A percentile compares a stretch with the other conserved stretches of the same genome.
Conservation (phyloP, 2,329 filamentous ascomycete species). For the Pseudofabraea citricarpa region DNA sequence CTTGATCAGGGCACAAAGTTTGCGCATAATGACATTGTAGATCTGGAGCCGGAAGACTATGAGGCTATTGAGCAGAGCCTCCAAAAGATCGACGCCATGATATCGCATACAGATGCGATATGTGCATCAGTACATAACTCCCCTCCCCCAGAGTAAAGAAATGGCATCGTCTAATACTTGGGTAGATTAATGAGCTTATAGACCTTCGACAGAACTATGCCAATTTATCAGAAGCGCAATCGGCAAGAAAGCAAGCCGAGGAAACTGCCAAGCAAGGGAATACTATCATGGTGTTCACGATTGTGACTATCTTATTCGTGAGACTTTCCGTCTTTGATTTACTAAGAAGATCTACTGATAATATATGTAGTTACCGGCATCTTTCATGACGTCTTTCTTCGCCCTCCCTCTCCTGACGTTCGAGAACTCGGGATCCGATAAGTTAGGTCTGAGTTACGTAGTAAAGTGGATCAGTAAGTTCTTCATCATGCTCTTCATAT, state of each 20-base stretch:
- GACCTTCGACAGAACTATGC: conserved; percentile 20
- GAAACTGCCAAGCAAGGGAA: conserved; percentile 23
- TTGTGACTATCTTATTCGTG: conserved; percentile 28
- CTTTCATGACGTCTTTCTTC: neutral
- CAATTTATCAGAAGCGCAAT: conserved; percentile 24
- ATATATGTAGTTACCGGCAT: neutral
- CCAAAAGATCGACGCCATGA: neutral
- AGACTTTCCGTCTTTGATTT: neutral
- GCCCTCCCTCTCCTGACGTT: neutral
- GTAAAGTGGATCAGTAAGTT: neutral
- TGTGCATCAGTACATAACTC: neutral
- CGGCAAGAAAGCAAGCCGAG: conserved; percentile 21
- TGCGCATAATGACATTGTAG: conserved; percentile 66
- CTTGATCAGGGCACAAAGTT: conserved; percentile 15
- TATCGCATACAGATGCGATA: neutral
- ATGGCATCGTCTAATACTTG: neutral
- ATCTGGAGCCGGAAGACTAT: conserved; percentile 13
- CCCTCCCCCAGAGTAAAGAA: neutral
- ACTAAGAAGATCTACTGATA: neutral
- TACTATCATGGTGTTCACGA: conserved; percentile 28
- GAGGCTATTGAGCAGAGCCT: neutral
- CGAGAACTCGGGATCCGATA: neutral
- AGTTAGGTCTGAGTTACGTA: neutral
- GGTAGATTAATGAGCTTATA: neutral
- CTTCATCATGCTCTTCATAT: neutral